A percentile compares a stretch with the other conserved stretches of the same genome.
phyloP scores from a whole-genome alignment of 441 rosid genomes.

The Adansonia grandidieri region DNA sequence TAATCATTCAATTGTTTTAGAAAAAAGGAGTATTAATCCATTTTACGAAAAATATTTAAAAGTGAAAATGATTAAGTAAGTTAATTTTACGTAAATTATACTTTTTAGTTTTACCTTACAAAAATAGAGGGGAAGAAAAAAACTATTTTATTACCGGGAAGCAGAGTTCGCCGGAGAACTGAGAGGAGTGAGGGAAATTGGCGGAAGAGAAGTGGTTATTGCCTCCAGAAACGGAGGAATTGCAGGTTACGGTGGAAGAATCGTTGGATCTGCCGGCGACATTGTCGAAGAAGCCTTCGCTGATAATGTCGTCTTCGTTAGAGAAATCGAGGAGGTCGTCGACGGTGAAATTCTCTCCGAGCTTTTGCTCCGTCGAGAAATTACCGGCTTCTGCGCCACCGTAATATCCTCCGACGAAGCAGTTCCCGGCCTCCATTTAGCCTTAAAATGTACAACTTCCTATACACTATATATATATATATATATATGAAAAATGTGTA shows the following conservation, averaged over 20 bases:
- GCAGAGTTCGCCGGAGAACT: slow-evolving; percentile 61
- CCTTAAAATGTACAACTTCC: neutral
- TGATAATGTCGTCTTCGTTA: slow-evolving; percentile 47
- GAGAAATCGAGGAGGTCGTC: slow-evolving; percentile 74
- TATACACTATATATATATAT: neutral
- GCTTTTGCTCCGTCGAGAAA: slow-evolving; percentile 44
- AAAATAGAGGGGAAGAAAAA: neutral
- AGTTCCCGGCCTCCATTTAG: slow-evolving; percentile 51
- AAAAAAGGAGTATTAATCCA: neutral
- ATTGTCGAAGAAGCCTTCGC: slow-evolving; percentile 49
- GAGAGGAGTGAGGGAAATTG: slow-evolving; percentile 39
- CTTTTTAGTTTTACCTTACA: neutral
- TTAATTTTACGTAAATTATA: neutral
- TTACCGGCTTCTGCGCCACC: slow-evolving; percentile 28
- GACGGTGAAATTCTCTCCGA: slow-evolving; percentile 50
- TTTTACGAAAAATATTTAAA: neutral
- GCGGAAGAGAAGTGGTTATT: slow-evolving; percentile 35
- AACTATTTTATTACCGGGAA: slow-evolving; percentile 52
- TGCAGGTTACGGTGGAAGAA: slow-evolving; percentile 56
- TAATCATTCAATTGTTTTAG: neutral
- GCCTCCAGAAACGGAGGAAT: slow-evolving; percentile 47
- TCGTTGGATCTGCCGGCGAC: slow-evolving; percentile 44
- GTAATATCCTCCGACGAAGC: slow-evolving; percentile 45
- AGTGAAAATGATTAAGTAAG: neutral
- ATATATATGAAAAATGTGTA: neutral